A percentile compares a stretch with the other conserved stretches of the same genome.
These are phyloP conservation scores for Yamagishiella unicocca DNA, from an alignment of 139 green algal species.

Conservation along the genomic window DNA sequence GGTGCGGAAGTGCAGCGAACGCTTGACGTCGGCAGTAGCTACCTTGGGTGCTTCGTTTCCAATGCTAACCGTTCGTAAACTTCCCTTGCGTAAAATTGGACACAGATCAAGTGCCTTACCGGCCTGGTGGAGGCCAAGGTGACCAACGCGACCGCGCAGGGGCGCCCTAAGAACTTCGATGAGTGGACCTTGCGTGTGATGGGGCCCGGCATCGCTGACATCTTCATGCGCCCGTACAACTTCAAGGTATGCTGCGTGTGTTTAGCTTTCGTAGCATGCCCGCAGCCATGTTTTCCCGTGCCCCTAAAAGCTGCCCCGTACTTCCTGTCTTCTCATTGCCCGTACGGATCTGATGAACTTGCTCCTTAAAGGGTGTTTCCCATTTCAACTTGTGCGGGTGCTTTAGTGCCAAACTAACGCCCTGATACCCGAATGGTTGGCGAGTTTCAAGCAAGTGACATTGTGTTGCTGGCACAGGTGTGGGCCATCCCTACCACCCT, in stretches of 20 bases:
- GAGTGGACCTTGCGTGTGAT: conserved; percentile 95
- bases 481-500: conserved; percentile 85
- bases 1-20: conserved; percentile 56
- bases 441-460: neutral
- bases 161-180: conserved; percentile 90
- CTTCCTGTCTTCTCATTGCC: no score
- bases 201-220: conserved; percentile 88
- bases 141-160: conserved; percentile 70
- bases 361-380: no score
- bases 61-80: neutral
- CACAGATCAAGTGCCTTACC: conserved; percentile 82
- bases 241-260: conserved; percentile 86
- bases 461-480: conserved; percentile 63
- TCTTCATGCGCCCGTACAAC: conserved; percentile 98
- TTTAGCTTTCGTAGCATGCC: no score
- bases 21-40: neutral
- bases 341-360: no score
- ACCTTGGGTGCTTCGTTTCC: neutral
- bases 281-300: no score
- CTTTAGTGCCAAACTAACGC: no score
- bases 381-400: no score
- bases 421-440: no score
- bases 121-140: conserved; percentile 91
- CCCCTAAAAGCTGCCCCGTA: no score
- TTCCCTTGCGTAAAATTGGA: neutral